Evolutionary conservation across 129 eudicot species (phyloP).

Genomic region (Dittrichia graveolens): DNA sequence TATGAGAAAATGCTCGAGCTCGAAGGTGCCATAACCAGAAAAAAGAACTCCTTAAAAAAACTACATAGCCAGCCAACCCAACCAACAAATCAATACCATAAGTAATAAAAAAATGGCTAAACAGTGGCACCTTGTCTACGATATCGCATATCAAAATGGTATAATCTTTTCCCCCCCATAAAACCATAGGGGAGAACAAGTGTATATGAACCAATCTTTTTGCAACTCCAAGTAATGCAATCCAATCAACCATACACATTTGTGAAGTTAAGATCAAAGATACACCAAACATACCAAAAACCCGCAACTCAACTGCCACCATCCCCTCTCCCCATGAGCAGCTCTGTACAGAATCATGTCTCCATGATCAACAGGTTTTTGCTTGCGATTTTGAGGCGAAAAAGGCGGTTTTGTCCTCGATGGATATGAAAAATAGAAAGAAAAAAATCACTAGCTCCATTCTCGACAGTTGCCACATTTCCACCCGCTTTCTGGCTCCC

Average conservation of each 20-base stretch:
- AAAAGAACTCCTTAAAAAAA: no score
- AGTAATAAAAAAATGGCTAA: constrained; percentile 29
- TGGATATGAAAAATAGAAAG: not conserved
- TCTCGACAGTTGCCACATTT: constrained; percentile 78
- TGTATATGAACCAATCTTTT: constrained; percentile 32
- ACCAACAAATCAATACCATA: constrained; percentile 19
- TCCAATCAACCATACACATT: constrained; percentile 26
- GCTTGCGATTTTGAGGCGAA: not conserved
- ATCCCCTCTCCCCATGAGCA: constrained; percentile 14
- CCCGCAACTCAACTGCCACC: constrained; percentile 1
- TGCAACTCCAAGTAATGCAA: constrained; percentile 25
- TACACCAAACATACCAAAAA: constrained; percentile 25
- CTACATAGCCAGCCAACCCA: no score
- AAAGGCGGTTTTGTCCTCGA: constrained; percentile 4
- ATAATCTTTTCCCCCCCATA: constrained; percentile 24
- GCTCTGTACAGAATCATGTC: constrained; percentile 17
- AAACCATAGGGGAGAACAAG: constrained; percentile 28
- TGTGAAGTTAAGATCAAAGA: not conserved
- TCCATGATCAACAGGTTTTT: constrained; percentile 12
- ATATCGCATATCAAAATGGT: constrained; percentile 27
- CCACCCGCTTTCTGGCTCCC: constrained; percentile 64
- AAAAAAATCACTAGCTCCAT: constrained; percentile 42
- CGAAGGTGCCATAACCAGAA: no score
- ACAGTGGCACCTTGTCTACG: constrained; percentile 9
- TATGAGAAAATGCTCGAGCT: no score